Evolutionary conservation across 1,284 basidiomycete species (phyloP).

Genomic region (Ustilago trichophora): DNA sequence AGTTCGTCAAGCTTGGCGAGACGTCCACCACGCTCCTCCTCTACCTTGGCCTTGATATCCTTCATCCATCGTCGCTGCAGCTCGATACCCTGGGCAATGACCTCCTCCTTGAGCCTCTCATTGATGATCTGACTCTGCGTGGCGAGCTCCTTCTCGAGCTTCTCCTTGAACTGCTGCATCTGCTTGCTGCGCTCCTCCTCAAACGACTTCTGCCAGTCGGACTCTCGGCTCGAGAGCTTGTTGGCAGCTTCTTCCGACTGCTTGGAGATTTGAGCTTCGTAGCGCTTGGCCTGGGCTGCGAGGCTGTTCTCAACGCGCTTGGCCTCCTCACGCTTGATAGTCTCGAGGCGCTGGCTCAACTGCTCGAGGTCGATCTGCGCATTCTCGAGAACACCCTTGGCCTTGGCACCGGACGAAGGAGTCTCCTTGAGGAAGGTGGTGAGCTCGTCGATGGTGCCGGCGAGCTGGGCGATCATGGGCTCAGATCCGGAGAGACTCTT

Average conservation of each 20-base stretch:
- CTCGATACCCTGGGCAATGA: slow-evolving; percentile 95
- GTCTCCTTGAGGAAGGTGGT: slow-evolving; percentile 76
- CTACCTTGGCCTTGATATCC: slow-evolving; percentile 93
- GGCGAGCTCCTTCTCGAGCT: slow-evolving; percentile 84
- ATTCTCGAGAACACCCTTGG: slow-evolving; percentile 71
- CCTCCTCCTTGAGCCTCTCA: slow-evolving; percentile 84
- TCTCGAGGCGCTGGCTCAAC: slow-evolving; percentile 80
- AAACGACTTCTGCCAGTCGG: slow-evolving; percentile 83
- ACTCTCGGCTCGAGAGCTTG: slow-evolving; percentile 84
- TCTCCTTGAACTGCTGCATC: slow-evolving; percentile 82
- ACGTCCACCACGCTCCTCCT: slow-evolving; percentile 94
- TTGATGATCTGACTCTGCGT: slow-evolving; percentile 93
- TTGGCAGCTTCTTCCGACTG: slow-evolving; percentile 84
- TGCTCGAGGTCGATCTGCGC: slow-evolving; percentile 81
- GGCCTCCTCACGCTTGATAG: slow-evolving; percentile 83
- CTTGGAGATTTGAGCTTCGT: slow-evolving; percentile 82
- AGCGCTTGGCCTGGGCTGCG: slow-evolving; percentile 73
- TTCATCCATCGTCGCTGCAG: slow-evolving; percentile 95
- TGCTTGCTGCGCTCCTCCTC: slow-evolving; percentile 81
- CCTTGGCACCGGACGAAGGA: slow-evolving; percentile 70
- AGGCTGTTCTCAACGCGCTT: slow-evolving; percentile 79
- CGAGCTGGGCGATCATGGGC: slow-evolving; percentile 90
- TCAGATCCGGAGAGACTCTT: slow-evolving; percentile 79
- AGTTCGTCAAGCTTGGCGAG: slow-evolving; percentile 94
- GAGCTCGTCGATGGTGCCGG: slow-evolving; percentile 90